Evolutionary conservation across 345 rosid genomes (phyloP).

Genomic region (Heritiera fomes): DNA sequence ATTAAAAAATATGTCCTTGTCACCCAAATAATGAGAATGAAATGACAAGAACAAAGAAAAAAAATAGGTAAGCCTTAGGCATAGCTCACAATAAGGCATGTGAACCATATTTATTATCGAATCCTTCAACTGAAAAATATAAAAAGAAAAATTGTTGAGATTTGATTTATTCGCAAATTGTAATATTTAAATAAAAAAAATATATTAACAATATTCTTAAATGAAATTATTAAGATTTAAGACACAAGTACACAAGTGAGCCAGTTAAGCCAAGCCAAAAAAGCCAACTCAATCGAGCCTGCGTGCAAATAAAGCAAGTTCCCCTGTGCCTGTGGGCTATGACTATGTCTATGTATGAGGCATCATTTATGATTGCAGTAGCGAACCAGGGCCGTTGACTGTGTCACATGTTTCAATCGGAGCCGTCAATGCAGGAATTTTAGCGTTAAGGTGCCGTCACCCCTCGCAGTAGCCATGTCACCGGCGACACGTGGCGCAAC

Average conservation of each 20-base stretch:
- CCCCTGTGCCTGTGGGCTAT: not conserved
- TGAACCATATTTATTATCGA: not conserved
- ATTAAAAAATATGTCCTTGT: not conserved
- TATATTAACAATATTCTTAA: not conserved
- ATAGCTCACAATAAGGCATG: not conserved
- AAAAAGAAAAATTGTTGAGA: too few species aligned
- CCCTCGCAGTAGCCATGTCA: conserved; percentile 12
- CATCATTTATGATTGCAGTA: conserved; percentile 20
- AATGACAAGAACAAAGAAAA: not conserved
- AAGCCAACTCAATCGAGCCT: not conserved
- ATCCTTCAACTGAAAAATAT: not conserved
- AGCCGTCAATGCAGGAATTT: conserved; percentile 24
- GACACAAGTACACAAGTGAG: conserved; percentile 3
- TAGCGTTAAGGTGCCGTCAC: conserved; percentile 31
- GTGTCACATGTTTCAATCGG: not conserved
- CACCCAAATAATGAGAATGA: not conserved
- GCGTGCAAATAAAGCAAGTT: conserved; percentile 40
- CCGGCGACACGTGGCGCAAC: conserved; percentile 37
- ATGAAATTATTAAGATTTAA: not conserved
- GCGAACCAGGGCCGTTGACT: conserved; percentile 21
- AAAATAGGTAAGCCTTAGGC: not conserved
- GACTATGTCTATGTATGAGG: not conserved
- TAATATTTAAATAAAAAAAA: not conserved
- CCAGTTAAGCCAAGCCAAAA: conserved; percentile 16
- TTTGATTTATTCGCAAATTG: not conserved